Evolutionary conservation across 2,329 filamentous ascomycete species (phyloP), one percentile per base, ranked within the genome.

Genomic region (Colletotrichum agaves): DNA sequence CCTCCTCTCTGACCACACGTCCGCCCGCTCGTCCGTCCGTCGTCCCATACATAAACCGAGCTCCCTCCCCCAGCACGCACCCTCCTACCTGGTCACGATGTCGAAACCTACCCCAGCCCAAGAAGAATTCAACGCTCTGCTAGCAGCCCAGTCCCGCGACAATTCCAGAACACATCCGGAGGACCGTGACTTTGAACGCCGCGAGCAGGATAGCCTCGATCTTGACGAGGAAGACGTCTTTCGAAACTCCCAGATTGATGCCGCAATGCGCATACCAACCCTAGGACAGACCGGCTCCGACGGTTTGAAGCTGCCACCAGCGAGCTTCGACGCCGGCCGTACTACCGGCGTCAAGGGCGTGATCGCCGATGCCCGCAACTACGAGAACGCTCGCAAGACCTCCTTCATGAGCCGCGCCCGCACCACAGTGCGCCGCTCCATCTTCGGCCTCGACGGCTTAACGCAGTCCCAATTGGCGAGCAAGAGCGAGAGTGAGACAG

Each of bases 271-370:
- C 74, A 89, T 89, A 78, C 86, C 89, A 59, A 83, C 85, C 67
- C 80, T 86, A 71, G 79, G 69, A 69, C 73, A 75, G 71, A 83
- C 75, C 76, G 75, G 70, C 69, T 84, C 77, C 68, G 84, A 77
- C 78, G 83, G 83, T 64, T 78, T 92, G 74, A 86, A 85, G 75
- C 87, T 92, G 69, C 88, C 88, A 13, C 88, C 87, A 10, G 82
- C 82, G 12, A 85, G 83, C 63, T 90, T 91, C 74, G 88, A 92
- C 77, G 88, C 83, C 60, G 90, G 91, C 65, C 87, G 88, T 71
- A 90, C 92, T 72, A 95, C 92, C 3, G 93, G 93, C 52, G 92
- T 94, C 72, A 95, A 95, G 82, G 93, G 93, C 70, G 93, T 96
- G 78, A 95, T 96, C 75, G 91, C 92, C 73, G 93, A 96, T 76